Evolutionary conservation across 345 rosid genomes (phyloP), one percentile per base, ranked within the genome.

Genomic region (Rhizophora mangle): DNA sequence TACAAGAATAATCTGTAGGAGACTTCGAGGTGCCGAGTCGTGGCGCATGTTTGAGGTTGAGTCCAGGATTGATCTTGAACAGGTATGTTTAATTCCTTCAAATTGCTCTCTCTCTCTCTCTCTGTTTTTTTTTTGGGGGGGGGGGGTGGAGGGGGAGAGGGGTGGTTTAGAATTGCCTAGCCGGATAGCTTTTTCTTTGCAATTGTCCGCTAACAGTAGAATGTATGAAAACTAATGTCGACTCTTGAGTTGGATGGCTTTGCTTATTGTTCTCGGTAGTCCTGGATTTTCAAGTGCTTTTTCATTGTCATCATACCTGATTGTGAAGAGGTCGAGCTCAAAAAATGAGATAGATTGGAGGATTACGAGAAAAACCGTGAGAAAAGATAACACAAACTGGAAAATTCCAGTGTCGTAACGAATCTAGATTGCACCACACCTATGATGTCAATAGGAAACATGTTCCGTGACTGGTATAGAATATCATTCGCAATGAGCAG

Each of bases 1-100:
- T 67, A 72, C 85, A n/a, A 82, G 89, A 68, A 79, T 89, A n/a
- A 75, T 89, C 2, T 89, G 95, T 60, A 74, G 87, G 62, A 82
- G 88, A 76, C 29, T 82, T 58, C 74, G 86, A 60, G 69, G 82
- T 22, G 66, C 74, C 1, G 81, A 69, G 31, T 69, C 87, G 3
- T 70, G 85, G 60, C 85, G 65, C 57, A 65, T 77, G 84, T 77
- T 85, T 51, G 89, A 80, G 75, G 64, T 76, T 46, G 83, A 85
- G 24, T 76, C 88, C 36, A 60, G 78, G 49, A 77, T 78, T 73
- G 88, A 85, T 72, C 72, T 81, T 51, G 86, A 83, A 63, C 92
- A 80, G 92, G 92, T 83, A 74, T 39, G 11, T 11, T 39, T 2
- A 39, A 11, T 39, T 39, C 47, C 47, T 39, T 39, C 3, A 10